Evolutionary conservation across 164 flowering plant genomes (phyloP).

Genomic region (Sedum album): DNA sequence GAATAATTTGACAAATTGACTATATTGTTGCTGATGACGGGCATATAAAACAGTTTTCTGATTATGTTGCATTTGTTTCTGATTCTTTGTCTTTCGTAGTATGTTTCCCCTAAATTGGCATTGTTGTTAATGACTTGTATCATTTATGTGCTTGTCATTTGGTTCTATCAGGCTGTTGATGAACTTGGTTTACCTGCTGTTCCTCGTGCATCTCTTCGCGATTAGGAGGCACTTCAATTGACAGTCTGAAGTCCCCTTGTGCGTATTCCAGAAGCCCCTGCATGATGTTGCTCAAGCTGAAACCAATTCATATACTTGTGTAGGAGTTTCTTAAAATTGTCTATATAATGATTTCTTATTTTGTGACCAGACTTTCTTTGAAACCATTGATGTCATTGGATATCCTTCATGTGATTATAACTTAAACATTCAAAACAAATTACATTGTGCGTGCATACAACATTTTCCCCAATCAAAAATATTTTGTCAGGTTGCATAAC

Average conservation of each 20-base stretch:
- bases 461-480: too few relatives aligned
- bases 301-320: not conserved
- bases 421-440: too few relatives aligned
- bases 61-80: not conserved
- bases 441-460: too few relatives aligned
- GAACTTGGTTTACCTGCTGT: constrained; percentile 10
- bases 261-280: not conserved
- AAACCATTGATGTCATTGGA: too few relatives aligned
- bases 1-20: too few relatives aligned
- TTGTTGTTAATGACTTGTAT: not conserved
- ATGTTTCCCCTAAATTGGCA: not conserved
- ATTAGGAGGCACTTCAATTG: not conserved
- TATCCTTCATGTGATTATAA: too few relatives aligned
- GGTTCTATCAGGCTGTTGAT: constrained; percentile 6
- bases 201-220: constrained; percentile 10
- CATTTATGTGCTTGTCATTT: not conserved
- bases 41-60: too few relatives aligned
- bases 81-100: not conserved
- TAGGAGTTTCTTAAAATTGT: too few relatives aligned
- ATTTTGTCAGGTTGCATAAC: too few relatives aligned
- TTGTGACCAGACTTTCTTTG: too few relatives aligned
- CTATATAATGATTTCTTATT: too few relatives aligned
- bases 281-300: not conserved
- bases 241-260: not conserved
- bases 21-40: too few relatives aligned